phyloP scores from a whole-genome alignment of 257 asterid genomes.

The Plantago elongata region DNA sequence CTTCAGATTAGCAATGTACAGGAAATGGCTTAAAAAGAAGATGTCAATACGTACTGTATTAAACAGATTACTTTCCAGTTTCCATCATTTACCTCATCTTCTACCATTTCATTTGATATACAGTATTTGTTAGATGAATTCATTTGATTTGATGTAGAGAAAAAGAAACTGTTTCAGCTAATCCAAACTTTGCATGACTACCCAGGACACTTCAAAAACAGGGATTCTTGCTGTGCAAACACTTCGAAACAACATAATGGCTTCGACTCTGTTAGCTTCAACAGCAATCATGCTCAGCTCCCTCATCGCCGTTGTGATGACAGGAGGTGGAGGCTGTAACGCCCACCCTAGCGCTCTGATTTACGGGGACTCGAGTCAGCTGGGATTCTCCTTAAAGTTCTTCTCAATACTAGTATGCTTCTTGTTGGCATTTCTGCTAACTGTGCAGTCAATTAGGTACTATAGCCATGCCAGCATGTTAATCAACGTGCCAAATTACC shows the following conservation, averaged over 20 bases:
- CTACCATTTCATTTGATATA: too few species aligned
- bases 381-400: conserved; percentile 53
- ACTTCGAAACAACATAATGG: conserved; percentile 87
- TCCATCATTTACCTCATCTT: too few species aligned
- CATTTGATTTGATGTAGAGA: too few species aligned
- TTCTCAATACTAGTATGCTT: conserved; percentile 72
- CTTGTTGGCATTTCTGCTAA: conserved; percentile 63
- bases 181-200: neutral
- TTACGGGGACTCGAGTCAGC: conserved; percentile 32
- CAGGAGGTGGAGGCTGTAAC: conserved; percentile 28
- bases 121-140: too few species aligned
- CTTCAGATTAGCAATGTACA: too few species aligned
- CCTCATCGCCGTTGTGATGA: conserved; percentile 71
- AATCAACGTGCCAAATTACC: conserved; percentile 59
- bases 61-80: too few species aligned
- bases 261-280: conserved; percentile 81
- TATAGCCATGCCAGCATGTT: conserved; percentile 92
- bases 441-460: conserved; percentile 81
- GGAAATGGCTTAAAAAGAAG: too few species aligned
- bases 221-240: conserved; percentile 87
- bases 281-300: conserved; percentile 82
- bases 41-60: too few species aligned
- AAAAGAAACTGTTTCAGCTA: too few species aligned
- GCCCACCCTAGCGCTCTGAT: conserved; percentile 24
- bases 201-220: conserved; percentile 56